Evolutionary conservation across 106 monocot species (phyloP), one percentile per base, ranked within the genome.

Genomic region (Dioscorea zingiberensis): DNA sequence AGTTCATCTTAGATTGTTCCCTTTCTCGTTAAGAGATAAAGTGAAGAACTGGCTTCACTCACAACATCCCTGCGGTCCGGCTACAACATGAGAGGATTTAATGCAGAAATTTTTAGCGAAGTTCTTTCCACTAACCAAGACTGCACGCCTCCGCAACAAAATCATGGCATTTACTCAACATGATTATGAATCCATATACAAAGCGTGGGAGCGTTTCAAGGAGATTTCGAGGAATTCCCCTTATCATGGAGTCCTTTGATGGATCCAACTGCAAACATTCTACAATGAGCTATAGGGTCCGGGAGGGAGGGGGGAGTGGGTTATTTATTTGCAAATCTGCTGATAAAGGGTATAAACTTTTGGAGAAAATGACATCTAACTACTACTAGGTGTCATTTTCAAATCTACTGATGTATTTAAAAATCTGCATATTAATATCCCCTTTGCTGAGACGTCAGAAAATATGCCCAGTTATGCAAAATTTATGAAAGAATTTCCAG

Each of bases 301-400:
- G n/a, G n/a, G n/a, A n/a, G n/a, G n/a, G n/a, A 11, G 47, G 48
- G 3, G 21, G 48, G 21, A 48, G 65, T 24, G 47, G 48, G 15
- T 25, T 4, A 10, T 23, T 65, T n/a, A 65, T 65, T 47, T 3
- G 23, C 7, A 65, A 65, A 24, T 23, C 13, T 14, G 46, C 1
- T 24, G 24, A 47, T n/a, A n/a, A n/a, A n/a, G 4, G 48, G 23
- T 19, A 48, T 48, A 11, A 29, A 47, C n/a, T 25, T 1, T 25
- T 65, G 13, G 47, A 65, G 17, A 24, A 65, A 25, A 65, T 65
- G 65, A 23, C 65, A 1, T 21, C 65, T 10, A 65, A 65, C 18
- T 44, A 62, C 38, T 62, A 62, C 12, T 44, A 62, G 21, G n/a
- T n/a, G n/a, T n/a, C n/a, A n/a, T n/a, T n/a, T n/a, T n/a, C n/a